These are phyloP conservation scores for Chlorella sorokiniana DNA, from an alignment of 139 green algal genomes.

Conservation along the genomic window DNA sequence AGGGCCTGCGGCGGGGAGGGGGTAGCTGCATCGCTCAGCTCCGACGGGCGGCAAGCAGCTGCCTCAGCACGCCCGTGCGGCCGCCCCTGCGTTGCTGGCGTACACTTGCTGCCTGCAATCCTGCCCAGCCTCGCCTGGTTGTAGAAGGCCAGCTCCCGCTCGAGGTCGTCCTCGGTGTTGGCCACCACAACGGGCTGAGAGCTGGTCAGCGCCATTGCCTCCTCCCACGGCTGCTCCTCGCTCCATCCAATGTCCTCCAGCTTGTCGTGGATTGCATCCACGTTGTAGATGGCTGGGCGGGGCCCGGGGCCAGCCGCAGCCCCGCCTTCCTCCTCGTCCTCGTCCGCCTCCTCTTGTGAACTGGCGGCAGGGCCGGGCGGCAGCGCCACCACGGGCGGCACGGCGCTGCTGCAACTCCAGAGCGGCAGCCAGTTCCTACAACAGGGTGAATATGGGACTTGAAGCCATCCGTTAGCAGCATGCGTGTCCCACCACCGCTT, in stretches of 20 bases:
- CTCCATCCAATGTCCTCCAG: conserved; percentile 92
- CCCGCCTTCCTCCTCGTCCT: conserved; percentile 13
- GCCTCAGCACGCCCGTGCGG: too few relatives aligned
- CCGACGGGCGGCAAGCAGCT: not conserved
- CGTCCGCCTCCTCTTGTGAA: not conserved
- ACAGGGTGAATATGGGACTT: not conserved
- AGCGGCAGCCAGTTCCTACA: conserved; percentile 24
- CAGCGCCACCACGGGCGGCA: conserved; percentile 1
- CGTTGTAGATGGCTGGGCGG: conserved; percentile 77
- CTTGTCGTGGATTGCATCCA: conserved; percentile 83
- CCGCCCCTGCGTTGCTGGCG: too few relatives aligned
- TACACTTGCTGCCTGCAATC: not conserved
- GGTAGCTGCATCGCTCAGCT: not conserved
- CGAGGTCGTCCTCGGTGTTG: conserved; percentile 89
- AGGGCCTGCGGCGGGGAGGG: conserved; percentile 64
- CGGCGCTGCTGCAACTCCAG: conserved; percentile 4
- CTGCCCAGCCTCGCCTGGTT: conserved; percentile 65
- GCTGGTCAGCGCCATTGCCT: conserved; percentile 57
- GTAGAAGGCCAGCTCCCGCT: conserved; percentile 93
- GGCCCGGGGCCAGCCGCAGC: not conserved
- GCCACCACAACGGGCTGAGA: conserved; percentile 33
- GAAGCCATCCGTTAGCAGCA: too few relatives aligned
- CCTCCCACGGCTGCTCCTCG: conserved; percentile 61
- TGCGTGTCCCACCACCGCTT: too few relatives aligned
- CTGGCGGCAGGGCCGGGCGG: not conserved